phyloP scores from a whole-genome alignment of 352 stramenopile genomes.

The Phytophthora sojae region DNA sequence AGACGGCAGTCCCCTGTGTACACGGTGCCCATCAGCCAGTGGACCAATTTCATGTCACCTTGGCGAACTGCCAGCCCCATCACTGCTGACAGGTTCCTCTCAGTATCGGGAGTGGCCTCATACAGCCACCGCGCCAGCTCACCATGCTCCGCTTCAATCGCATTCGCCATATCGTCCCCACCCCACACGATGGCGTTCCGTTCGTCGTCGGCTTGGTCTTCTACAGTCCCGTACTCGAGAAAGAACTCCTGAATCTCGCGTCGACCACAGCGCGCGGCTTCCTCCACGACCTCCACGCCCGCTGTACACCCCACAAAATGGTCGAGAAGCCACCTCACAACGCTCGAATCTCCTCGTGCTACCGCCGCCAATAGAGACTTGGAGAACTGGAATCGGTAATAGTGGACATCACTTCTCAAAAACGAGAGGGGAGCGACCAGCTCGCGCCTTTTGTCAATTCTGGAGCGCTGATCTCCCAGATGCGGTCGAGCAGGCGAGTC shows the following conservation, averaged over 20 bases:
- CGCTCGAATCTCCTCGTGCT: constrained; percentile 10
- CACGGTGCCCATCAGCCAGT: constrained; percentile 16
- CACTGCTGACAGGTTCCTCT: neutral
- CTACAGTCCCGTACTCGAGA: constrained; percentile 8
- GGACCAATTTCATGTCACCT: constrained; percentile 10
- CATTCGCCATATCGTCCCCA: constrained; percentile 19
- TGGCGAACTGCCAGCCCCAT: constrained; percentile 9
- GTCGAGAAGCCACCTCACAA: constrained; percentile 21
- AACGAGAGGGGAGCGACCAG: constrained; percentile 21
- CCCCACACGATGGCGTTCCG: constrained; percentile 20
- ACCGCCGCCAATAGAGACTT: constrained; percentile 11
- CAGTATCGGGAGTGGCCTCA: constrained; percentile 7
- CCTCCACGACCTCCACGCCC: constrained; percentile 22
- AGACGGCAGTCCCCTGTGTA: constrained; percentile 2
- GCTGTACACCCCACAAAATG: constrained; percentile 20
- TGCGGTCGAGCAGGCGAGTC: constrained; percentile 21
- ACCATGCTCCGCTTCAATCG: constrained; percentile 9
- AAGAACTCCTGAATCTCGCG: constrained; percentile 20
- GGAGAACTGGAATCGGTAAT: constrained; percentile 24
- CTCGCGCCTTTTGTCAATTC: neutral
- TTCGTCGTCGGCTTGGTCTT: neutral
- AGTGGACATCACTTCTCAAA: constrained; percentile 18
- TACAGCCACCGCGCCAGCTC: constrained; percentile 17
- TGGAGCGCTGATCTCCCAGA: constrained; percentile 21
- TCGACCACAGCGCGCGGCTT: constrained; percentile 16